These are phyloP conservation scores for Trebouxia gelatinosa DNA, from an alignment of 163 green algal genomes.

Conservation along the genomic window DNA sequence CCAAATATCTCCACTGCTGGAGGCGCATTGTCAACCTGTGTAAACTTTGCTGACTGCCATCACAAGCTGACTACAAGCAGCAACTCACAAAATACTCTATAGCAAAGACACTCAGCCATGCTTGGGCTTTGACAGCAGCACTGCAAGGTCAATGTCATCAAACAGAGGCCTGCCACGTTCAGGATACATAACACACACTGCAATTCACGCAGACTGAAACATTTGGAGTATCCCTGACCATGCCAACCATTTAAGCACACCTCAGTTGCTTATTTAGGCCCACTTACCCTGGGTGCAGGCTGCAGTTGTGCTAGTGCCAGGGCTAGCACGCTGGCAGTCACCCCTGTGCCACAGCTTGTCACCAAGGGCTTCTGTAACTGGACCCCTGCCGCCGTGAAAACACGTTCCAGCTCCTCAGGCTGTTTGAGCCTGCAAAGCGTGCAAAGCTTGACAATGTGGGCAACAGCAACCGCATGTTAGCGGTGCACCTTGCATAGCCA, in stretches of 20 bases:
- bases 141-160: too few relatives aligned
- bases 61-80: too few relatives aligned
- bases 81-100: too few relatives aligned
- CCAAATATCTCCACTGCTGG: too few relatives aligned
- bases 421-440: slow-evolving; percentile 50
- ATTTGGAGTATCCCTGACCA: neutral
- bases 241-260: neutral
- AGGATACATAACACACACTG: neutral
- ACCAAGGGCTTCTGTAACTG: slow-evolving; percentile 52
- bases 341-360: slow-evolving; percentile 61
- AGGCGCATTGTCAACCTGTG: too few relatives aligned
- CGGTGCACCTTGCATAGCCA: neutral
- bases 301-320: slow-evolving; percentile 64
- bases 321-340: slow-evolving; percentile 92
- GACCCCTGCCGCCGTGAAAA: slow-evolving; percentile 74
- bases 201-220: neutral
- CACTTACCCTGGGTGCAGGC: slow-evolving; percentile 24
- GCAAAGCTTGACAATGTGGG: too few relatives aligned
- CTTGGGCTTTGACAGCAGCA: too few relatives aligned
- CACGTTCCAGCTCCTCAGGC: slow-evolving; percentile 53
- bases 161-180: too few relatives aligned
- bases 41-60: too few relatives aligned
- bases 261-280: neutral
- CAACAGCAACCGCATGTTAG: too few relatives aligned
- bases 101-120: too few relatives aligned